Evolutionary conservation across 2,329 filamentous ascomycete genomes (phyloP).

Genomic region (Claviceps sp.): DNA sequence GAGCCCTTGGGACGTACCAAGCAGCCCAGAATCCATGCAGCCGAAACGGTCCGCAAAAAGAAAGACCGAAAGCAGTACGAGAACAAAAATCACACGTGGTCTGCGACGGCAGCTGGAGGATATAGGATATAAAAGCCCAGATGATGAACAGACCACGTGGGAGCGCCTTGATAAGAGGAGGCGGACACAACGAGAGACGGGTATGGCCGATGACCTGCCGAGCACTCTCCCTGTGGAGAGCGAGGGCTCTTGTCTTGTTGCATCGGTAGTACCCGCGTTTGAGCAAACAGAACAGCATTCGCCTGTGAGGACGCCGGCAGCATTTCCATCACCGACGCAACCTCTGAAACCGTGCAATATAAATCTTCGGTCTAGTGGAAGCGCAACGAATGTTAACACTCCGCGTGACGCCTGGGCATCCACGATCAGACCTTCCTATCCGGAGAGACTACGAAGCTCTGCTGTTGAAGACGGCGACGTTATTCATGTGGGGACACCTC

Average conservation of each 20-base stretch:
- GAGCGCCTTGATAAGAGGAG: slow-evolving; percentile 1
- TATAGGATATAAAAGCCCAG: slow-evolving; percentile 10
- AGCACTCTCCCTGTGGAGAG: slow-evolving; percentile 12
- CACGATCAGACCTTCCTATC: background rate
- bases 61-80: background rate
- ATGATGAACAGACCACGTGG: slow-evolving; percentile 2
- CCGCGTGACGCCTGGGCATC: slow-evolving; percentile 9
- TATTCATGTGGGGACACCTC: background rate
- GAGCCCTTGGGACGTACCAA: slow-evolving; percentile 32
- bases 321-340: slow-evolving; percentile 8
- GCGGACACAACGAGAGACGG: slow-evolving; percentile 1
- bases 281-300: slow-evolving; percentile 26
- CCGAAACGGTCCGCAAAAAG: slow-evolving; percentile 2
- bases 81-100: slow-evolving; percentile 10
- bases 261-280: slow-evolving; percentile 20
- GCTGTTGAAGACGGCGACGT: background rate
- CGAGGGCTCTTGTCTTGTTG: slow-evolving; percentile 20
- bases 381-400: slow-evolving; percentile 23
- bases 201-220: background rate
- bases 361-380: slow-evolving; percentile 17
- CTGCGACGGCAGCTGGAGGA: slow-evolving; percentile 6
- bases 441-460: background rate
- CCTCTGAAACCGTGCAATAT: background rate
- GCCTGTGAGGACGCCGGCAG: slow-evolving; percentile 9
- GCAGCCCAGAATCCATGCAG: slow-evolving; percentile 21